phyloP scores from a whole-genome alignment of 2,329 filamentous ascomycete species.

The Aureobasidium sp. region DNA sequence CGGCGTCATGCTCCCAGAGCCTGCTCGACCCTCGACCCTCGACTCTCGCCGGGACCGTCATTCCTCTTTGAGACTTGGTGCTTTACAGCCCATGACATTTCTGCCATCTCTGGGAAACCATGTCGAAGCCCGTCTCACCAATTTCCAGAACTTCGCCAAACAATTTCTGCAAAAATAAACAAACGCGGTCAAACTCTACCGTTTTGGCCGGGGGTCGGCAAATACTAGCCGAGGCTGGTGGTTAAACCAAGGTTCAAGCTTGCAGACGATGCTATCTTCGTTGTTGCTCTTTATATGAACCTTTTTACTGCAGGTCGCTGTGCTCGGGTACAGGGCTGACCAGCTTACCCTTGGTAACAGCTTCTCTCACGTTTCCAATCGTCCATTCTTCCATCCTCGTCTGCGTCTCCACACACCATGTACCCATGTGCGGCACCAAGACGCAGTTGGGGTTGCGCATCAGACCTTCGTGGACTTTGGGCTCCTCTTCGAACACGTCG shows the following conservation, averaged over 20 bases:
- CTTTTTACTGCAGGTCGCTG: constrained; percentile 23
- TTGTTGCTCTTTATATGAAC: no score
- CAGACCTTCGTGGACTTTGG: constrained; percentile 65
- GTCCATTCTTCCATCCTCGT: constrained; percentile 65
- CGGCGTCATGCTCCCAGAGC: constrained; percentile 6
- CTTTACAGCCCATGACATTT: no score
- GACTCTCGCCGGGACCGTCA: neutral
- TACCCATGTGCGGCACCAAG: constrained; percentile 80
- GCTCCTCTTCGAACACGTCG: constrained; percentile 80
- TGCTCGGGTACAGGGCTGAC: constrained; percentile 70
- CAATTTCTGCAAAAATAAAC: neutral
- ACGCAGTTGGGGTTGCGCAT: constrained; percentile 64
- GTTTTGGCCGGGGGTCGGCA: neutral
- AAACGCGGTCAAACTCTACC: constrained; percentile 6
- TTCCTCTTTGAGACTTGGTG: neutral
- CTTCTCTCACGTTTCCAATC: constrained; percentile 61
- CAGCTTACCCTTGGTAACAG: constrained; percentile 55
- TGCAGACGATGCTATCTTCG: no score
- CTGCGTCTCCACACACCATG: constrained; percentile 64
- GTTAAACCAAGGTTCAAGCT: no score
- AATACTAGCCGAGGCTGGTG: no score
- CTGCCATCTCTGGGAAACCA: no score
- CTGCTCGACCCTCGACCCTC: no score
- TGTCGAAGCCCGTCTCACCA: neutral
- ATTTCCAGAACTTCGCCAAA: neutral